Evolutionary conservation across 768 basidiomycete genomes (phyloP), one percentile per base, ranked within the genome.

Genomic region (Megacollybia marginata): DNA sequence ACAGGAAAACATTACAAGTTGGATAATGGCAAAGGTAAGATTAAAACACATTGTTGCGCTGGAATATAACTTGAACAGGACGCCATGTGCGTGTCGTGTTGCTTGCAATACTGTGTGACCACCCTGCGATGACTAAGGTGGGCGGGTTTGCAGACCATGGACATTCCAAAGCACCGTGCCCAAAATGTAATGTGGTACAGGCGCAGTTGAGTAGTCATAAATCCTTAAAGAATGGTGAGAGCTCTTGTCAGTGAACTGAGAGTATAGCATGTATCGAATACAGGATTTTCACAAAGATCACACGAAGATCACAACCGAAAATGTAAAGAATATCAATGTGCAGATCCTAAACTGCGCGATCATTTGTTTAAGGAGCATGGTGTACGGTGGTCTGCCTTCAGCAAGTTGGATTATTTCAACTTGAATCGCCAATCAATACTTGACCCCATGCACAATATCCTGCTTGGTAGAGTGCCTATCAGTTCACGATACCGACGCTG

Each of bases 41-140:
- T n/a, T n/a, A n/a, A n/a, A n/a, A n/a, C n/a, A n/a, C n/a, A n/a
- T n/a, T n/a, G n/a, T n/a, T n/a, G n/a, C n/a, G n/a, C n/a, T n/a
- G n/a, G n/a, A n/a, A n/a, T n/a, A n/a, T n/a, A n/a, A n/a, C n/a
- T n/a, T n/a, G n/a, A n/a, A n/a, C 33, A 60, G 59, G 60, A 38
- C 50, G 50, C n/a, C 42, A 32, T 13, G 51, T 65, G 9, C 57
- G 54, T 18, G 60, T 62, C 10, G 56, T 54, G 5, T 48, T 65
- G 6, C 42, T 66, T 23, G 59, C 42, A 2, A 55, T 66, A 11
- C 55, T 67, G 6, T 62, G 61, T 11, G 65, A 65, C 43, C 61
- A 65, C 42, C 63, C 62, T 0, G 63, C 62, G 1, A 57, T 62
- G 57, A 58, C 54, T 35, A 63, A 64, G 44, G 46, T 64, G 10